A percentile compares a stretch with the other conserved stretches of the same genome.
These are phyloP conservation scores for Rachicladosporium sp. DNA, from an alignment of 2,329 filamentous ascomycete species.

Conservation along the genomic window DNA sequence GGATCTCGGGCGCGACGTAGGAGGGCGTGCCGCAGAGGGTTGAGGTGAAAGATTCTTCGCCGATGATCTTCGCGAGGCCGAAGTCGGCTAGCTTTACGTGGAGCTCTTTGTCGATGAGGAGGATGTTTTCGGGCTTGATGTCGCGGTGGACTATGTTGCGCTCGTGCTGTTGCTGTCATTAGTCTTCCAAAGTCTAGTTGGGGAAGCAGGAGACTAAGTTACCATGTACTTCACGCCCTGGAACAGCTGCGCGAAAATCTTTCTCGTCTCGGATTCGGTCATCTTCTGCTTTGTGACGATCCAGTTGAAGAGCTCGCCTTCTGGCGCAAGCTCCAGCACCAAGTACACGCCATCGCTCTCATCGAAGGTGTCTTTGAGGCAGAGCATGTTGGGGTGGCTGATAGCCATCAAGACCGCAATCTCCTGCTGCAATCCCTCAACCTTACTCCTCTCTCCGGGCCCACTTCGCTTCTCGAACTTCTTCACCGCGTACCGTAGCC, in stretches of 20 bases:
- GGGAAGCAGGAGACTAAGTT: conserved; percentile 26
- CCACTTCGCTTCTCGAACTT: conserved; percentile 78
- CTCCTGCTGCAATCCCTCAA: conserved; percentile 82
- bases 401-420: conserved; percentile 96
- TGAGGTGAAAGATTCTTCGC: conserved; percentile 94
- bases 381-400: conserved; percentile 83
- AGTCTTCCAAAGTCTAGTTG: too few species aligned
- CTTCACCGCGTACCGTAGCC: conserved; percentile 81
- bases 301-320: conserved; percentile 91
- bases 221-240: conserved; percentile 92
- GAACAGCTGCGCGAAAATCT: conserved; percentile 82
- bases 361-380: conserved; percentile 88
- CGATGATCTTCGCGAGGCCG: conserved; percentile 94
- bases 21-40: conserved; percentile 83
- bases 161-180: conserved; percentile 55
- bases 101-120: conserved; percentile 73
- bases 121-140: conserved; percentile 94
- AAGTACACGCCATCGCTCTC: conserved; percentile 84
- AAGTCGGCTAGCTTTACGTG: conserved; percentile 92
- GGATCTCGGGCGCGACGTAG: conserved; percentile 89
- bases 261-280: conserved; percentile 69
- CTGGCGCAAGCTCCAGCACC: conserved; percentile 76
- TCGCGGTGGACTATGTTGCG: conserved; percentile 95
- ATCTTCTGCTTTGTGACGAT: conserved; percentile 87
- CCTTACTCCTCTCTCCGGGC: conserved; percentile 71